Percentiles rank a stretch among this genome's conserved stretches.
These are phyloP conservation scores for Entelexis sorbosivorans DNA, from an alignment of 1,139 yeast species.

Conservation along the genomic window DNA sequence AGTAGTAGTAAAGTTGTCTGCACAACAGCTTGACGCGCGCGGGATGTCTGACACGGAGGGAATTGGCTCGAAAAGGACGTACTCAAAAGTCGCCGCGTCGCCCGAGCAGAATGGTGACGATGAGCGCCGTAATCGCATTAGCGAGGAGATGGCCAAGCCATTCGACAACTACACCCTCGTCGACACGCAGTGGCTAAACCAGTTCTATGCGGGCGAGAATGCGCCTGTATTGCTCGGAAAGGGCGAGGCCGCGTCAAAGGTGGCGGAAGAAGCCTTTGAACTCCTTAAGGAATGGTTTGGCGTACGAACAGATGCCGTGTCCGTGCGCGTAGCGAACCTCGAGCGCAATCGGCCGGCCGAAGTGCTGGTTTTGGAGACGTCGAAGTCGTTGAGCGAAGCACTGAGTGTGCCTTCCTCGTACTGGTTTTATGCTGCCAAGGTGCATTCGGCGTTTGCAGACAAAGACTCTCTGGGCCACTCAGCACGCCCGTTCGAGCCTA, in stretches of 20 bases:
- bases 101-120: background rate
- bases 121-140: constrained; percentile 2
- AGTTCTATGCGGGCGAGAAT: background rate
- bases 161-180: background rate
- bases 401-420: background rate
- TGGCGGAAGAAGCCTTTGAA: constrained; percentile 8
- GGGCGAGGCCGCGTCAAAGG: background rate
- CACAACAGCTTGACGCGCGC: background rate
- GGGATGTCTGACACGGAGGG: background rate
- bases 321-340: constrained; percentile 7
- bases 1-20: background rate
- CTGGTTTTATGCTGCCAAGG: constrained; percentile 8
- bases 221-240: constrained; percentile 10
- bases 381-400: constrained; percentile 7
- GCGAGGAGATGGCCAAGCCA: background rate
- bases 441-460: background rate
- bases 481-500: background rate
- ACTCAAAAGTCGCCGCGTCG: background rate
- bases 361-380: background rate
- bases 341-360: constrained; percentile 7
- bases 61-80: background rate
- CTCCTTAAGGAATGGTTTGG: constrained; percentile 18
- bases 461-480: background rate
- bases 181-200: constrained; percentile 10
- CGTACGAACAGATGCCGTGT: background rate